Evolutionary conservation across 306 rosid species (phyloP).

Genomic region (Prunus davidiana): DNA sequence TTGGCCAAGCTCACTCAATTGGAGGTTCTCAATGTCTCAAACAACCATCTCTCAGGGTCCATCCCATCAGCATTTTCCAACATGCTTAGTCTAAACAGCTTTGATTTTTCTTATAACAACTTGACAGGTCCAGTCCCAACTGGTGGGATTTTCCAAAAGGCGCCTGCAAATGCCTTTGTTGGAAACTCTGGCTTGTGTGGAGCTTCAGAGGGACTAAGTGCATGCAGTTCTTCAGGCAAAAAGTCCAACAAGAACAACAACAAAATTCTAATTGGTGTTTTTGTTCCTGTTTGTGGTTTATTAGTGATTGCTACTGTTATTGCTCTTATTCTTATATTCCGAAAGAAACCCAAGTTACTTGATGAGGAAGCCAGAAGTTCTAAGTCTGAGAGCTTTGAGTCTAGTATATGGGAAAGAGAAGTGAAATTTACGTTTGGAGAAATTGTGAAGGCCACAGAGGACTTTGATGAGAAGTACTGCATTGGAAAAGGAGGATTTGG

Average conservation of each 20-base stretch:
- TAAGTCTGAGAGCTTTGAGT: slow-evolving; percentile 1
- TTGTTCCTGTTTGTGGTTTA: slow-evolving; percentile 38
- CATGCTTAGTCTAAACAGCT: slow-evolving; percentile 39
- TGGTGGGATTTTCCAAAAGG: slow-evolving; percentile 28
- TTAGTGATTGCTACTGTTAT: slow-evolving; percentile 21
- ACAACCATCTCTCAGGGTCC: slow-evolving; percentile 49
- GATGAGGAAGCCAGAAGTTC: slow-evolving; percentile 33
- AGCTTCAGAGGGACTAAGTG: slow-evolving; percentile 29
- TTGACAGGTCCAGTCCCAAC: slow-evolving; percentile 54
- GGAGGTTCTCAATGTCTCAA: slow-evolving; percentile 58
- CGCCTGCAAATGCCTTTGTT: slow-evolving; percentile 35
- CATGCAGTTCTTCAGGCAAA: slow-evolving; percentile 20
- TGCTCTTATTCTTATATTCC: slow-evolving; percentile 15
- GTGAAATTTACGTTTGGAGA: slow-evolving; percentile 51
- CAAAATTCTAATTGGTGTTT: slow-evolving; percentile 40
- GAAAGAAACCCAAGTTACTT: slow-evolving; percentile 4
- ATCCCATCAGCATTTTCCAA: slow-evolving; percentile 41
- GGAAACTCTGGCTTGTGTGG: slow-evolving; percentile 64
- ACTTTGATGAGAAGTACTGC: slow-evolving; percentile 56
- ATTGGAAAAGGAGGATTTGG: slow-evolving; percentile 77
- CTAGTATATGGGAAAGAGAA: slow-evolving; percentile 45
- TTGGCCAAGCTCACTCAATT: slow-evolving; percentile 36
- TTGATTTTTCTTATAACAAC: slow-evolving; percentile 61
- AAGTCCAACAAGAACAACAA: slow-evolving; percentile 26
- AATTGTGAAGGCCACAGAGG: slow-evolving; percentile 49